Conservation (phyloP, 2,329 filamentous ascomycete genomes). For the Stemphylium lycopersici region DNA sequence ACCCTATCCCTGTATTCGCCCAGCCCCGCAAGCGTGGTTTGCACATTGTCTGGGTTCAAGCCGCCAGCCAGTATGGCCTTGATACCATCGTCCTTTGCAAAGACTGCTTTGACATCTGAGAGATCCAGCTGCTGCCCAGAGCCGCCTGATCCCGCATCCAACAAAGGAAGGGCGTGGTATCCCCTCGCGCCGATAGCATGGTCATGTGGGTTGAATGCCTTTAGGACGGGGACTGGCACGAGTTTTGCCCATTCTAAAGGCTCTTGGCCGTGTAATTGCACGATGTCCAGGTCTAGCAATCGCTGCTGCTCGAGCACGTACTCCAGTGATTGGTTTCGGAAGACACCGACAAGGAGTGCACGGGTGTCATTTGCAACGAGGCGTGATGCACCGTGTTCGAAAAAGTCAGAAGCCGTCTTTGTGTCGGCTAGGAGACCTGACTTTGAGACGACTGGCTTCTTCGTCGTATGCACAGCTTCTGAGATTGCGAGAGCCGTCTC, state of each 20-base stretch:
- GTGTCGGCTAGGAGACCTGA: slow-evolving; percentile 31
- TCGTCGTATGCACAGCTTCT: slow-evolving; percentile 69
- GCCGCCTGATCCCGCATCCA: slow-evolving; percentile 85
- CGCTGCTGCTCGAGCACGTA: slow-evolving; percentile 82
- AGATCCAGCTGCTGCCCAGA: slow-evolving; percentile 80
- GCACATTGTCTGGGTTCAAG: slow-evolving; percentile 79
- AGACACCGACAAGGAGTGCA: slow-evolving; percentile 88
- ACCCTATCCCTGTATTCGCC: slow-evolving; percentile 68
- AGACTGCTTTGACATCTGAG: slow-evolving; percentile 67
- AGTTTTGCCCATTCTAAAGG: slow-evolving; percentile 87
- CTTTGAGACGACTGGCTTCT: slow-evolving; percentile 38
- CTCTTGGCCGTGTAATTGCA: slow-evolving; percentile 92
- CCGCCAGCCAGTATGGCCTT: slow-evolving; percentile 85
- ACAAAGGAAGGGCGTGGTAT: slow-evolving; percentile 80
- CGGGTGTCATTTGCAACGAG: slow-evolving; percentile 61
- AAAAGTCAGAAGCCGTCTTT: slow-evolving; percentile 69
- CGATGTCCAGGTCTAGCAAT: slow-evolving; percentile 78
- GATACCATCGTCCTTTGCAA: slow-evolving; percentile 73
- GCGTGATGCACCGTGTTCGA: slow-evolving; percentile 60
- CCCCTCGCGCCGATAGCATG: slow-evolving; percentile 74
- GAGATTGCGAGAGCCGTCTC: slow-evolving; percentile 84
- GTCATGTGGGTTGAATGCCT: slow-evolving; percentile 79
- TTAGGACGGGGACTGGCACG: slow-evolving; percentile 92
- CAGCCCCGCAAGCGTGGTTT: slow-evolving; percentile 66
- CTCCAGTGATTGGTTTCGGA: slow-evolving; percentile 84